These are phyloP conservation scores for Diutina rugosa DNA, from an alignment of 1,139 yeast species.

Conservation along the genomic window DNA sequence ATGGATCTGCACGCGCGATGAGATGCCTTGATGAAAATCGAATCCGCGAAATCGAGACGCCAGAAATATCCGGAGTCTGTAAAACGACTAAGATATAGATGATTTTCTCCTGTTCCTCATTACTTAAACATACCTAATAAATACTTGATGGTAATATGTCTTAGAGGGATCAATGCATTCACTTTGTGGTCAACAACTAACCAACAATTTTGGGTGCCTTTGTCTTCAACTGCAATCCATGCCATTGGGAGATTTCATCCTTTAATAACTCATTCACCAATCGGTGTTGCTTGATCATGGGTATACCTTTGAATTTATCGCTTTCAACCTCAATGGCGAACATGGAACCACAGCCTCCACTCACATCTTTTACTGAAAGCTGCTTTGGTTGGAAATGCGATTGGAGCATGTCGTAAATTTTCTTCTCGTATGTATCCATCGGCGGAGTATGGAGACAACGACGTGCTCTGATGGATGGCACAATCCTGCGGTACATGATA, in stretches of 20 bases:
- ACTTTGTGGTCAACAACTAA: not conserved
- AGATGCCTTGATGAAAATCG: not conserved
- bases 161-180: no score
- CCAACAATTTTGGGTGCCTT: not conserved
- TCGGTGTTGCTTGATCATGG: conserved; percentile 86
- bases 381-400: conserved; percentile 43
- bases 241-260: conserved; percentile 89
- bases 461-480: not conserved
- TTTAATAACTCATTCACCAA: conserved; percentile 70
- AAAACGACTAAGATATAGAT: no score
- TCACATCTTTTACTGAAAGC: conserved; percentile 64
- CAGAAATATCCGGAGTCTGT: no score
- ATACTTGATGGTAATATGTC: no score
- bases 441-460: conserved; percentile 3
- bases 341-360: conserved; percentile 98
- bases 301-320: conserved; percentile 58
- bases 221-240: conserved; percentile 66
- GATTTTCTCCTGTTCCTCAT: no score
- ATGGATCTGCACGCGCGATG: not conserved
- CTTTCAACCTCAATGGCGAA: conserved; percentile 77
- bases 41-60: not conserved
- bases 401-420: conserved; percentile 44
- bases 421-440: conserved; percentile 55
- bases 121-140: no score
- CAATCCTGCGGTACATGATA: not conserved